Evolutionary conservation across 148 eudicot species (phyloP).

Genomic region (Fagopyrum tataricum): DNA sequence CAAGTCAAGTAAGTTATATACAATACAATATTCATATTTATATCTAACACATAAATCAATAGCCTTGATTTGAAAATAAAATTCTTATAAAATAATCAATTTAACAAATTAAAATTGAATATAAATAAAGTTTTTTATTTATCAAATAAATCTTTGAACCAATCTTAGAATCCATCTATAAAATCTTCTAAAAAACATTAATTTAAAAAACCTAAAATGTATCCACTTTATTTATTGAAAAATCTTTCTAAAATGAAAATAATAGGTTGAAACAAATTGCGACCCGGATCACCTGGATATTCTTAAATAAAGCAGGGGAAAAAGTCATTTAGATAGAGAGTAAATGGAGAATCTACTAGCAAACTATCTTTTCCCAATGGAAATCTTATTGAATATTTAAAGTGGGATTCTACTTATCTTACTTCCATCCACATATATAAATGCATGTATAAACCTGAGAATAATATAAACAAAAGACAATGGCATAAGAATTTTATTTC

Average conservation of each 20-base stretch:
- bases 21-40: too few relatives aligned
- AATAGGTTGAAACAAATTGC: not conserved
- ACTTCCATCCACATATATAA: constrained; percentile 4
- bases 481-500: not conserved
- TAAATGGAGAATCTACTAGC: not conserved
- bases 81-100: too few relatives aligned
- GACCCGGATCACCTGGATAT: not conserved
- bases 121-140: not conserved
- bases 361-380: not conserved
- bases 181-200: too few relatives aligned
- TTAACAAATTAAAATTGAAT: too few relatives aligned
- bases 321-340: not conserved
- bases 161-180: too few relatives aligned
- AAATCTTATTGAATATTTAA: not conserved
- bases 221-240: too few relatives aligned
- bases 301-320: not conserved
- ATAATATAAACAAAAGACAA: not conserved
- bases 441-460: not conserved
- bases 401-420: constrained; percentile 10
- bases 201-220: too few relatives aligned
- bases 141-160: not conserved
- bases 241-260: too few relatives aligned
- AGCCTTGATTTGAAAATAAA: too few relatives aligned
- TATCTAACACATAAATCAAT: too few relatives aligned
- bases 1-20: too few relatives aligned